These are phyloP conservation scores for Starmerella roubikii DNA, from an alignment of 805 yeast species.

Conservation along the genomic window DNA sequence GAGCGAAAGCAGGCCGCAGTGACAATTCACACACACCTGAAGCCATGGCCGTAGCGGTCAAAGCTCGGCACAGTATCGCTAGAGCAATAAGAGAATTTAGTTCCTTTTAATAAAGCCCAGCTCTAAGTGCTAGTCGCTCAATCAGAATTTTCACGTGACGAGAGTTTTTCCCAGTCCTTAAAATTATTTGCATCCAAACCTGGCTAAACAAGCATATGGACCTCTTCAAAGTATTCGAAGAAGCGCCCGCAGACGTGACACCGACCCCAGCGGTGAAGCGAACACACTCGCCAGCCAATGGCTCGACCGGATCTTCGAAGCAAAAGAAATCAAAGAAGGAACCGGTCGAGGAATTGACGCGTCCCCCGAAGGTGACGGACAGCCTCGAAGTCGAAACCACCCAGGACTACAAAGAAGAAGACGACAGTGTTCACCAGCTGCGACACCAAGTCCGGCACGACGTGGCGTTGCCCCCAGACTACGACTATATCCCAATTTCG, in stretches of 20 bases:
- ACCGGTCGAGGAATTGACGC: background rate
- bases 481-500: slow-evolving; percentile 74
- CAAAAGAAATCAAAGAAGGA: slow-evolving; percentile 5
- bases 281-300: background rate
- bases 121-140: too few species aligned
- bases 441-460: slow-evolving; percentile 95
- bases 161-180: too few species aligned
- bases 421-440: slow-evolving; percentile 37
- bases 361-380: slow-evolving; percentile 18
- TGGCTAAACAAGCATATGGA: too few species aligned
- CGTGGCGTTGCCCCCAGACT: slow-evolving; percentile 90
- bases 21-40: too few species aligned
- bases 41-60: too few species aligned
- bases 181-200: too few species aligned
- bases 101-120: too few species aligned
- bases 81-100: too few species aligned
- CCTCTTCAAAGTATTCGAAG: slow-evolving; percentile 20
- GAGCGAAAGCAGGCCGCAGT: too few species aligned
- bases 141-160: too few species aligned
- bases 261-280: slow-evolving; percentile 1
- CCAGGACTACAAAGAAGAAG: slow-evolving; percentile 14
- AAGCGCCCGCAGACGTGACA: slow-evolving; percentile 11
- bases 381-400: slow-evolving; percentile 20
- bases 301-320: background rate
- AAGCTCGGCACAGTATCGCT: too few species aligned